Percentiles rank a stretch among this genome's conserved stretches.
Conservation (phyloP, 208 protist genomes). For the Herpetomonas samuelpessoai region DNA sequence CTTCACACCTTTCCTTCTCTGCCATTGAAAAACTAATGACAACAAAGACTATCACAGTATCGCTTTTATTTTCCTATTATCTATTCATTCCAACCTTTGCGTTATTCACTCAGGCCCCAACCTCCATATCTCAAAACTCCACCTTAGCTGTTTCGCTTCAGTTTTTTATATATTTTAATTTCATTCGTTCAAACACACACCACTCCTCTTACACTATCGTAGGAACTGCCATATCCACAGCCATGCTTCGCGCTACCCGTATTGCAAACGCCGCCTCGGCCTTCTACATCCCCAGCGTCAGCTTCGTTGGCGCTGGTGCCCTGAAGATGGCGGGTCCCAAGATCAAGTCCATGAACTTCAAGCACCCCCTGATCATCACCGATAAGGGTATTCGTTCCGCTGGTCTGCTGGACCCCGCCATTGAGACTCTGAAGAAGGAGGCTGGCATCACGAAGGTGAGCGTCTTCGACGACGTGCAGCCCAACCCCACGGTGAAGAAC, state of each 20-base stretch:
- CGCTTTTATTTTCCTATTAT: conserved; percentile 6
- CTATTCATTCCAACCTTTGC: conserved; percentile 4
- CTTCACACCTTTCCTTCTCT: not conserved
- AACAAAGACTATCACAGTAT: conserved; percentile 2
- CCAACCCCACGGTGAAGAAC: conserved; percentile 61
- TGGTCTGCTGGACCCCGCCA: conserved; percentile 50
- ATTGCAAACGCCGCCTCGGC: conserved; percentile 36
- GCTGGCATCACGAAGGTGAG: conserved; percentile 37
- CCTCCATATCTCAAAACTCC: not conserved
- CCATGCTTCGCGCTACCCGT: conserved; percentile 28
- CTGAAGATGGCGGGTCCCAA: conserved; percentile 54
- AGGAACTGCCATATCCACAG: conserved; percentile 2
- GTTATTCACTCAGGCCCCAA: conserved; percentile 2
- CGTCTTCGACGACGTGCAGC: conserved; percentile 60
- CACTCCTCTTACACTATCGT: conserved; percentile 19
- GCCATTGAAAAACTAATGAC: not conserved
- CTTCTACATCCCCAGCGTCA: conserved; percentile 62
- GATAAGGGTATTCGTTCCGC: conserved; percentile 56
- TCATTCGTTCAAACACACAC: not conserved
- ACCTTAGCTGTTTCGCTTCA: not conserved
- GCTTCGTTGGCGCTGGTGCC: conserved; percentile 54
- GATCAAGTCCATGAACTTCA: conserved; percentile 52
- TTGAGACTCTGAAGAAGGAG: conserved; percentile 51
- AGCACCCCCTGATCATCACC: conserved; percentile 67
- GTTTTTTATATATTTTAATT: conserved; percentile 1